A percentile compares a stretch with the other conserved stretches of the same genome.
Evolutionary conservation across 2,329 filamentous ascomycete species (phyloP).

Genomic region (Chaetoscypha palmicola): DNA sequence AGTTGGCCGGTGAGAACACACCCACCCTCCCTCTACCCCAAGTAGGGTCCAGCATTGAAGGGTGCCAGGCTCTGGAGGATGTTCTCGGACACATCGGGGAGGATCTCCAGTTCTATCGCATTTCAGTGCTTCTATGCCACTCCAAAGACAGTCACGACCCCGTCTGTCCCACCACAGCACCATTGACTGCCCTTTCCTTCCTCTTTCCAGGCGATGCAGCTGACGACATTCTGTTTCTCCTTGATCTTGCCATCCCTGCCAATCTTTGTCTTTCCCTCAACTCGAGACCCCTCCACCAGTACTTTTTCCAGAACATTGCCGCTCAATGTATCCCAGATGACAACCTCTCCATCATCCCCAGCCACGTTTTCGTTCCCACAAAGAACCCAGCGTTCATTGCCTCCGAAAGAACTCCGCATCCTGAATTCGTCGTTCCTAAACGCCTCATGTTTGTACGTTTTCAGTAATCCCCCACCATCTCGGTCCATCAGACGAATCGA

Average conservation of each 20-base stretch:
- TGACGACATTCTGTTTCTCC: slow-evolving; percentile 51
- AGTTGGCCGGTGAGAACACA: too few relatives aligned
- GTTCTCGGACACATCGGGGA: not conserved
- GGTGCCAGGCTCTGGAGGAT: not conserved
- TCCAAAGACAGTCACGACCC: slow-evolving; percentile 58
- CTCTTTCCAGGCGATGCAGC: slow-evolving; percentile 56
- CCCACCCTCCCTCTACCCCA: too few relatives aligned
- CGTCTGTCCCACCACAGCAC: slow-evolving; percentile 58
- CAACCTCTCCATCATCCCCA: slow-evolving; percentile 33
- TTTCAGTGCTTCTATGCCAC: not conserved
- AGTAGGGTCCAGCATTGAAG: too few relatives aligned
- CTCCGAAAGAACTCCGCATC: slow-evolving; percentile 49
- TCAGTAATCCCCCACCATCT: slow-evolving; percentile 63
- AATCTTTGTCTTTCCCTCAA: slow-evolving; percentile 40
- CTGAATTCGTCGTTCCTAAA: slow-evolving; percentile 34
- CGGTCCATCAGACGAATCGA: slow-evolving; percentile 77
- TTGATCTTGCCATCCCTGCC: slow-evolving; percentile 56
- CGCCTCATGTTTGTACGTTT: slow-evolving; percentile 55
- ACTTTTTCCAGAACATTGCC: slow-evolving; percentile 62
- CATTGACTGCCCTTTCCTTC: slow-evolving; percentile 57
- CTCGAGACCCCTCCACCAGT: slow-evolving; percentile 33
- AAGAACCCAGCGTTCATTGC: slow-evolving; percentile 69
- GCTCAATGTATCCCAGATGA: slow-evolving; percentile 78
- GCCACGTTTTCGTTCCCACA: slow-evolving; percentile 63
- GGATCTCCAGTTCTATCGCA: not conserved